Base-by-base conservation (phyloP, 1,284 basidiomycete species). In the Spongispora temasekensis region DNA sequence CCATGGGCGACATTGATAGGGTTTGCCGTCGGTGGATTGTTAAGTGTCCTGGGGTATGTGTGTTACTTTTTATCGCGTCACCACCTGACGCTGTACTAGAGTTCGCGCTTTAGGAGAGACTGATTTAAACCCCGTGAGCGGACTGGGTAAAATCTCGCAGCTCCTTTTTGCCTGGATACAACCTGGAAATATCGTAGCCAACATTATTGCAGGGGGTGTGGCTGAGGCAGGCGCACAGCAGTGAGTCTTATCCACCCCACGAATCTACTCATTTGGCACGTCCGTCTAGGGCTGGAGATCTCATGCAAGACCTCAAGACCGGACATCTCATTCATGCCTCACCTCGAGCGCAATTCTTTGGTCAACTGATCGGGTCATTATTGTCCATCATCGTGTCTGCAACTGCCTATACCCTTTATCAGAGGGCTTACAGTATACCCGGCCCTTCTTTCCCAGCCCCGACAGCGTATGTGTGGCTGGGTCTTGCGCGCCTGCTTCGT, bases 291-390 rank as follows among this genome's bases (percentile, higher is more conserved):
- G 95, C 96, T 9, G 97, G 96, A 19, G 96, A 98, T 74, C 85
- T 98, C 21, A 98, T 98, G 95, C 96, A 98, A 79, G 97, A 98
- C 75, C 81, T 98, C 66, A 98, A 98, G 79, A 98, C 96, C 1
- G 97, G 97, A 0, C 91, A 95, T 71, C 81, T 98, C 23, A 84
- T 96, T 56, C 86, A 86, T 63, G 95, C 93, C 6, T 94, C 93
- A 10, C 93, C 93, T 27, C 82, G 93, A 69, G 91, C 91, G 3
- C 93, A 95, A 68, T 95, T 95, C 73, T 94, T 87, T 68, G 90
- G 91, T 12, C 94, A 97, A 75, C 79, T 97, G 60, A 89, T 97
- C 61, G 95, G 95, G 30, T 94, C 92, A 12, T 83, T 88, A 0
- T 82, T 95, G 6, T 95, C 93, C 23, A 95, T 98, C 34, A 73